Evolutionary conservation across 2,329 filamentous ascomycete species (phyloP).

Genomic region (Colletotrichum sp.): DNA sequence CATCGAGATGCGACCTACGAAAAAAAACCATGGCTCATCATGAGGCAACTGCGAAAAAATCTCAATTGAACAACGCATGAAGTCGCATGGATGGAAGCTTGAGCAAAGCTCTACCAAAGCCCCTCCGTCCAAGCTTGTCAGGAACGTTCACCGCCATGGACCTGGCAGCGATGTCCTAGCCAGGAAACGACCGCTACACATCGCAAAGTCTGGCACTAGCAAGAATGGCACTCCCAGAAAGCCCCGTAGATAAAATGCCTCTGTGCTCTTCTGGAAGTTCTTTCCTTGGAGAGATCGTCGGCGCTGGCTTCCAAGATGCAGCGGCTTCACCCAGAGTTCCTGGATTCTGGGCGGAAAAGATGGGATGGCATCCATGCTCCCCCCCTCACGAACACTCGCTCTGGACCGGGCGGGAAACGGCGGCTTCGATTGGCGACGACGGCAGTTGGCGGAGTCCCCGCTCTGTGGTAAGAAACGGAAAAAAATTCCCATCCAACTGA

Average conservation of each 20-base stretch:
- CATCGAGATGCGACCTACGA: background rate
- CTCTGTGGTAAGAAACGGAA: background rate
- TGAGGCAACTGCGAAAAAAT: background rate
- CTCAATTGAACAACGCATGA: background rate
- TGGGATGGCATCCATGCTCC: constrained; percentile 10
- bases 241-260: constrained; percentile 6
- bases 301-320: background rate
- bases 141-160: constrained; percentile 15
- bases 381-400: background rate
- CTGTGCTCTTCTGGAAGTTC: constrained; percentile 4
- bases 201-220: background rate
- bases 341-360: background rate
- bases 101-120: background rate
- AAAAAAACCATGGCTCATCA: background rate
- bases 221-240: background rate
- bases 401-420: background rate
- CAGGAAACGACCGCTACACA: background rate
- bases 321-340: background rate
- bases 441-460: constrained; percentile 6
- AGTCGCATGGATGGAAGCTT: constrained; percentile 6
- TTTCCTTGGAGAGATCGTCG: constrained; percentile 10
- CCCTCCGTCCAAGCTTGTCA: background rate
- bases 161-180: constrained; percentile 1
- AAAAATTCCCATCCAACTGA: background rate
- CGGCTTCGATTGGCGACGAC: background rate